These are phyloP conservation scores for Gypsophila paniculata DNA, from an alignment of 179 eudicot genomes.

Conservation along the genomic window DNA sequence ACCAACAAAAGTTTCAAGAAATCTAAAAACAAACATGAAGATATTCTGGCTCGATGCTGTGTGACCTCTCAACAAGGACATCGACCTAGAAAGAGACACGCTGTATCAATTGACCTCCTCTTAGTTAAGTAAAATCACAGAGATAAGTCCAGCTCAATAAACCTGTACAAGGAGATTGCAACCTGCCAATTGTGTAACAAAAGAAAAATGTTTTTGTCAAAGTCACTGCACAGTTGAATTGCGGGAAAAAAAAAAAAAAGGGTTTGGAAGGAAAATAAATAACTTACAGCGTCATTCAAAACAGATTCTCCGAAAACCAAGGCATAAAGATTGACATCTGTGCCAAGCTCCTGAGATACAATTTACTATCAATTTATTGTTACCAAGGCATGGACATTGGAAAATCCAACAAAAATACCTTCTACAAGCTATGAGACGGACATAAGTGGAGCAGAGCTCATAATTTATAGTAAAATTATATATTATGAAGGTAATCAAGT, in stretches of 20 bases:
- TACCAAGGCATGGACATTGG: not conserved
- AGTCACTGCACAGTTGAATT: conserved; percentile 21
- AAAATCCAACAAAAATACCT: not conserved
- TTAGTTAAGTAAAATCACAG: conserved; percentile 9
- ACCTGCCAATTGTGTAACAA: conserved; percentile 54
- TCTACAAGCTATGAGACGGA: not conserved
- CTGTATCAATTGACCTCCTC: not conserved
- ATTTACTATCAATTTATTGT: conserved; percentile 1
- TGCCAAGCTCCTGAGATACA: conserved; percentile 80
- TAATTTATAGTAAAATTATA: not conserved
- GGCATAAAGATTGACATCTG: conserved; percentile 91
- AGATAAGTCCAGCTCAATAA: conserved; percentile 20
- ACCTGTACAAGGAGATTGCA: conserved; percentile 99
- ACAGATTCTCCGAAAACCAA: conserved; percentile 99
- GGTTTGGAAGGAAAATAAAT: conserved; percentile 9
- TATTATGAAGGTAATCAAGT: not conserved
- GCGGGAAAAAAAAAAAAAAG: conserved; percentile 12
- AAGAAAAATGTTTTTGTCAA: conserved; percentile 23
- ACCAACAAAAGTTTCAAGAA: conserved; percentile 96
- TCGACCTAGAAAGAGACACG: conserved; percentile 57
- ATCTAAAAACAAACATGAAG: conserved; percentile 63
- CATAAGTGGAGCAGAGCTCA: conserved; percentile 2
- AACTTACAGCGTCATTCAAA: conserved; percentile 93
- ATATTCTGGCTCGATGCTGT: conserved; percentile 60
- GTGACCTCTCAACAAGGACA: conserved; percentile 71